phyloP scores from a whole-genome alignment of 176 grass and related monocot genomes.

The Puccinellia tenuiflora region DNA sequence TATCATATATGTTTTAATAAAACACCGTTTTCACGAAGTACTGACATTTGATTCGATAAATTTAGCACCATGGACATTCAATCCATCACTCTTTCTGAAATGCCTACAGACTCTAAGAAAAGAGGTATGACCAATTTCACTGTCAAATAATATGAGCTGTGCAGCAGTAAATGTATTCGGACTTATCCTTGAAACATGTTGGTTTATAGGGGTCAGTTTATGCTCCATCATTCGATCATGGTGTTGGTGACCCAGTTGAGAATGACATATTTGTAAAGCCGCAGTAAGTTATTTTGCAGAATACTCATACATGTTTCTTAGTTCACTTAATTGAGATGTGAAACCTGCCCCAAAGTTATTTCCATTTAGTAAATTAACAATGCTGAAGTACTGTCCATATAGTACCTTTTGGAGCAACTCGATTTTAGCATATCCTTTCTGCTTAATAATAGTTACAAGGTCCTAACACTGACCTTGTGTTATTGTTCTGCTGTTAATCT shows the following conservation, averaged over 20 bases:
- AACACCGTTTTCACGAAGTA: background rate
- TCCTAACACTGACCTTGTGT: background rate
- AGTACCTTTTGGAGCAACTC: slow-evolving; percentile 9
- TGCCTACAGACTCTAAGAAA: slow-evolving; percentile 63
- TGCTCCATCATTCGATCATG: slow-evolving; percentile 98
- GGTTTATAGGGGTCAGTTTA: slow-evolving; percentile 63
- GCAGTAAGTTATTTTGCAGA: slow-evolving; percentile 43
- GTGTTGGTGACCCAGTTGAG: slow-evolving; percentile 88
- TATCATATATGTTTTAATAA: slow-evolving; percentile 9
- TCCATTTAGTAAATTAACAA: background rate
- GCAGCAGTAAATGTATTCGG: background rate
- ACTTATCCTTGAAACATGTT: slow-evolving; percentile 14
- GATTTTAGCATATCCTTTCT: background rate
- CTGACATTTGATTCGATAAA: slow-evolving; percentile 24
- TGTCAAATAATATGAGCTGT: background rate
- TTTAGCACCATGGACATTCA: slow-evolving; percentile 90
- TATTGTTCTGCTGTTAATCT: background rate
- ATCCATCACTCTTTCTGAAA: slow-evolving; percentile 63
- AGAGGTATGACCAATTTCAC: slow-evolving; percentile 52
- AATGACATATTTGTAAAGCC: slow-evolving; percentile 74
- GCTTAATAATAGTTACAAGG: background rate
- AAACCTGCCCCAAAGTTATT: background rate
- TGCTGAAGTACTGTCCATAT: background rate
- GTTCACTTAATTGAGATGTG: background rate
- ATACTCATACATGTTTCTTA: background rate